Evolutionary conservation across 1,139 yeast genomes (phyloP), one percentile per base, ranked within the genome.

Genomic region (Petasospora fabianii): DNA sequence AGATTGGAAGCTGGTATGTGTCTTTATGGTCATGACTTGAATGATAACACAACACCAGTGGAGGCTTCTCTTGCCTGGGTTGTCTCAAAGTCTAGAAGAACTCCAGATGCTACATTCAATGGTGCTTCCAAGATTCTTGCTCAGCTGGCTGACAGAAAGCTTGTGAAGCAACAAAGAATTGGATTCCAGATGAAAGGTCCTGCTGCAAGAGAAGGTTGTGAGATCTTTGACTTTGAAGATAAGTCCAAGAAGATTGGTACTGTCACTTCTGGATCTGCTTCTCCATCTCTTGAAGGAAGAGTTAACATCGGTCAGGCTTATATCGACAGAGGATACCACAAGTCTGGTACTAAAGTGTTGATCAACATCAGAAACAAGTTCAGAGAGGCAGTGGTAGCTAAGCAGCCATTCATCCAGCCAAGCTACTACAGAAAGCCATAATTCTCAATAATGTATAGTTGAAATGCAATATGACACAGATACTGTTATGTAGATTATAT

Each of bases 1-100:
- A 77, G 98, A 58, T 69, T 92, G 43, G 98, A 92, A 67, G 98
- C 98, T 3, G 98, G 98, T 30, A 86, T 92, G 97, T 92, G 98
- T 64, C 73, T 92, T 42, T 92, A 92, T 55, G 98, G 98, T 5
- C 85, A 88, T 60, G 98, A 92, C 62, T 71, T 92, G 54, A 75
- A 73, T 46, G 96, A 87, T 54, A 65, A 68, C n/a, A 79, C 75
- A 31, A 82, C 96, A 2, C 98, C 98, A 13, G 77, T 90, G 7
- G 95, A 88, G 55, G 95, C 95, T 0, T 79, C 92, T 1, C 73
- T 92, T 51, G 73, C 86, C 36, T 92, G 98, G 98, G 75, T 88
- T 40, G 73, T 92, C 39, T 87, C 95, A 34, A 87, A 88, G 68
- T 58, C 77, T 21, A 81, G 97, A 62, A 76, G 97, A 58, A 48